Base-by-base conservation (phyloP, 495 filamentous ascomycete species). In the Wilcoxina mikolae region DNA sequence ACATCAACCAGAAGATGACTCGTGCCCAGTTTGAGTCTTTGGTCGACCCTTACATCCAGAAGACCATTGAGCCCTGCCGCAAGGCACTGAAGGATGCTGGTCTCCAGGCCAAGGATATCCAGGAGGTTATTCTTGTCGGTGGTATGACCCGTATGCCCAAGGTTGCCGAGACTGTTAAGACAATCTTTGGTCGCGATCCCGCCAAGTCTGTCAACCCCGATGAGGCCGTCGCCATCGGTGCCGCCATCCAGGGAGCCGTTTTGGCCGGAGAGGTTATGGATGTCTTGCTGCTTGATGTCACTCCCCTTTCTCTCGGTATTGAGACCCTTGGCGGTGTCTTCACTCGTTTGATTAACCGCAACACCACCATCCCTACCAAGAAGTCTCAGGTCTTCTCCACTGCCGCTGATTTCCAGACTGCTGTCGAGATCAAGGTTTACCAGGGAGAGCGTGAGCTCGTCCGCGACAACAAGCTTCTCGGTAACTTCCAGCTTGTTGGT, bases 111-210 rank as follows among this genome's bases (percentile, higher is more conserved):
- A 88, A 85, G 72, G 93, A 98, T 53, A 94, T 98, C 71, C 87
- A 98, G 74, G 91, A 98, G 67, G 86, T 98, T 64, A 96, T 98
- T 69, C 82, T 98, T 24, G 91, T 98, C 53, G 91, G 91, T 79
- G 91, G 91, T 73, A 96, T 96, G 91, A 95, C 93, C 60, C 93
- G 91, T 75, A 98, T 98, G 91, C 91, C 91, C 65, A 98, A 95
- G 82, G 91, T 98, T 64, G 81, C 81, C 58, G 89, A 96, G 74
- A 93, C 88, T 31, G 91, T 96, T 66, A 95, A 94, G 81, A 80
- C 74, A 73, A 87, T 96, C 69, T 98, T 98, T 72, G 90, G 93
- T 59, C 93, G 91, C 70, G 91, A 98, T 29, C 87, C 91, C 58
- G 85, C 93, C 69, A 98, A 98, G 79, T 89, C 91, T 33, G 91